These are phyloP conservation scores for Acacia concinna DNA, from an alignment of 331 rosid species.

Conservation along the genomic window DNA sequence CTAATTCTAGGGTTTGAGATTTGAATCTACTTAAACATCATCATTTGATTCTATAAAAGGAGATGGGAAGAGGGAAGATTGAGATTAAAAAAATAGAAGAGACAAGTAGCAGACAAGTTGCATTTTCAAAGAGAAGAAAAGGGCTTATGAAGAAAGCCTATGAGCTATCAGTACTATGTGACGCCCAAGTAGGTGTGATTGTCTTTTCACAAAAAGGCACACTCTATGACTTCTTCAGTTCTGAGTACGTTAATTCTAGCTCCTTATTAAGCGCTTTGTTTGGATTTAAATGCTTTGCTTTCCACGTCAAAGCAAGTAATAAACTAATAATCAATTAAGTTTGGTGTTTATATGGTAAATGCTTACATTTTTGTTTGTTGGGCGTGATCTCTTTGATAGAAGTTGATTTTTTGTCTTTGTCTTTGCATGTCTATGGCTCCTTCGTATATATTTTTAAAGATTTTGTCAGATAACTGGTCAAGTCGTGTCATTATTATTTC, in stretches of 20 bases:
- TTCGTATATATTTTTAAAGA: too few relatives aligned
- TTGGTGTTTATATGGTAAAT: background rate
- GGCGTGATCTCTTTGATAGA: too few relatives aligned
- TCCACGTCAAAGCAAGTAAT: background rate
- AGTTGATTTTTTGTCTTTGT: too few relatives aligned
- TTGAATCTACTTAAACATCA: background rate
- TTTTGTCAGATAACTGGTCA: too few relatives aligned
- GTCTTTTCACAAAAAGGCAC: slow-evolving; percentile 17
- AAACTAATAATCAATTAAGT: background rate
- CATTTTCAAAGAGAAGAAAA: background rate
- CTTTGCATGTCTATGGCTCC: too few relatives aligned
- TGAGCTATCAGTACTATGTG: slow-evolving; percentile 4
- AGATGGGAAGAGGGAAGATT: background rate
- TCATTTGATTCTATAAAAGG: background rate
- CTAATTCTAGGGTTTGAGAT: background rate
- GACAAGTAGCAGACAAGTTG: background rate
- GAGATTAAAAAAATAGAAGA: background rate
- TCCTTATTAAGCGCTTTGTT: background rate
- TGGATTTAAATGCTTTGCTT: background rate
- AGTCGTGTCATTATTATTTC: too few relatives aligned
- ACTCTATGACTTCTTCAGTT: slow-evolving; percentile 17
- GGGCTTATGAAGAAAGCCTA: background rate
- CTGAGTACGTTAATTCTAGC: slow-evolving; percentile 15
- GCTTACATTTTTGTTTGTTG: too few relatives aligned
- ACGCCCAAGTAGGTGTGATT: slow-evolving; percentile 10